A percentile compares a stretch with the other conserved stretches of the same genome.
These are phyloP conservation scores for Chlorella sp. DNA, from an alignment of 139 green algal genomes.

Conservation along the genomic window DNA sequence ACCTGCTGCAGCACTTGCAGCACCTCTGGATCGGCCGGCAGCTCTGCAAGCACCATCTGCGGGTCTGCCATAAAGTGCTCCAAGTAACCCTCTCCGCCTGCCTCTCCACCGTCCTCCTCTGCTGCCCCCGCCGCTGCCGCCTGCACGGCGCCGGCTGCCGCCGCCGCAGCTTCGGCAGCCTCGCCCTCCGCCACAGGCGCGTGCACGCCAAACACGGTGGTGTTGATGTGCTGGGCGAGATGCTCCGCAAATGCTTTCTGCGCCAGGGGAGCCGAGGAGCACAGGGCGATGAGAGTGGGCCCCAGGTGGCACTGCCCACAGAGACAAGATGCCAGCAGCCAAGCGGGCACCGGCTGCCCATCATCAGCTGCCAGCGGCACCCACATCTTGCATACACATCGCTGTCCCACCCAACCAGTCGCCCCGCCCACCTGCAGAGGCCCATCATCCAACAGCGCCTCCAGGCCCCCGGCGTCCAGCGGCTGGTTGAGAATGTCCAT, in stretches of 20 bases:
- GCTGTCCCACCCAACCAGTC: too few relatives aligned
- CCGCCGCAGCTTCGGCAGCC: neutral
- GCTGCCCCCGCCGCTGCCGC: neutral
- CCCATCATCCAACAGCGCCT: constrained; percentile 25
- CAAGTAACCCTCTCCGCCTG: neutral
- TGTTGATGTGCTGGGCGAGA: constrained; percentile 34
- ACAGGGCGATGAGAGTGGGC: too few relatives aligned
- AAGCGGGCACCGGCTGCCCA: too few relatives aligned
- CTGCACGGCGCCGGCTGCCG: neutral
- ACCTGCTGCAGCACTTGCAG: constrained; percentile 27
- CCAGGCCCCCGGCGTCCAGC: constrained; percentile 17
- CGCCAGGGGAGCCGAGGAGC: neutral
- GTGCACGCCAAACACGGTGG: neutral
- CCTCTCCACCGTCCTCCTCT: neutral
- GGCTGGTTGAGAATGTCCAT: constrained; percentile 4
- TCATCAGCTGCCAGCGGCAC: too few relatives aligned
- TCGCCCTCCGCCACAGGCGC: neutral
- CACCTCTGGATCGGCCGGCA: constrained; percentile 16
- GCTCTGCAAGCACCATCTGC: constrained; percentile 14
- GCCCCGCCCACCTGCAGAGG: constrained; percentile 1
- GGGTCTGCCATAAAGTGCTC: neutral
- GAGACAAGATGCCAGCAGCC: too few relatives aligned
- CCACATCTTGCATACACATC: too few relatives aligned
- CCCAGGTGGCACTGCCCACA: too few relatives aligned
- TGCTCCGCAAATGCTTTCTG: constrained; percentile 21